phyloP scores from a whole-genome alignment of 2,329 filamentous ascomycete species.

The Rhynchosporium agropyri region DNA sequence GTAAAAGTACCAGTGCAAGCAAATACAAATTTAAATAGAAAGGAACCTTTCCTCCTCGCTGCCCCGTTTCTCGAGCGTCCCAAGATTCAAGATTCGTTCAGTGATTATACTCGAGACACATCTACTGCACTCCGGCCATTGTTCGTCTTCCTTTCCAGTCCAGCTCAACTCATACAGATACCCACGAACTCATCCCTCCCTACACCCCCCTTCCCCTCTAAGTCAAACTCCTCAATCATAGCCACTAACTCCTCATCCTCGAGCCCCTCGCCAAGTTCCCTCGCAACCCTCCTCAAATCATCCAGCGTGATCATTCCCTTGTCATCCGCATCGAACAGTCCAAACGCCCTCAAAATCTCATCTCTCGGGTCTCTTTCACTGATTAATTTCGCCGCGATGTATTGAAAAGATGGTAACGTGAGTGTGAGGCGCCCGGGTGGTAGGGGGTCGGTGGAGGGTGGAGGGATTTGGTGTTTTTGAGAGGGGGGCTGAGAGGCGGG shows the following conservation, averaged over 20 bases:
- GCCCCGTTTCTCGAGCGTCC: not conserved
- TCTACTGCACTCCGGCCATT: not conserved
- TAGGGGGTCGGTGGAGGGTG: conserved; percentile 46
- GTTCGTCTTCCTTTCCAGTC: not conserved
- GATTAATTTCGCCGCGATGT: conserved; percentile 79
- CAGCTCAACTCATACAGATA: conserved; percentile 43
- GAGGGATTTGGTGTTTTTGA: conserved; percentile 45
- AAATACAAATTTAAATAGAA: not conserved
- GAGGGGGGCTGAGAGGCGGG: conserved; percentile 43
- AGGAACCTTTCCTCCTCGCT: not conserved
- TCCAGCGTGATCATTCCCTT: conserved; percentile 90
- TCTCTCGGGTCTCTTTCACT: conserved; percentile 82
- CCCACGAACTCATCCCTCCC: conserved; percentile 65
- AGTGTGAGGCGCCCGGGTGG: conserved; percentile 63
- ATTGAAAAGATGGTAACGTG: conserved; percentile 71
- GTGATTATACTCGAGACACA: not conserved
- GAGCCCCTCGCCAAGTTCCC: conserved; percentile 88
- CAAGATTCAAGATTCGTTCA: not conserved
- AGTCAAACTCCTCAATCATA: conserved; percentile 98
- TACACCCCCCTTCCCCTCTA: conserved; percentile 85
- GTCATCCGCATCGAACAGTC: conserved; percentile 88
- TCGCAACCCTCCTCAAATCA: conserved; percentile 82
- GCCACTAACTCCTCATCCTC: conserved; percentile 90
- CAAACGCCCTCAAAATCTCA: conserved; percentile 88
- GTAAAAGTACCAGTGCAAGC: conserved; percentile 10